Conservation (phyloP, 805 yeast genomes). For the Suhomyces xylopsoci region DNA sequence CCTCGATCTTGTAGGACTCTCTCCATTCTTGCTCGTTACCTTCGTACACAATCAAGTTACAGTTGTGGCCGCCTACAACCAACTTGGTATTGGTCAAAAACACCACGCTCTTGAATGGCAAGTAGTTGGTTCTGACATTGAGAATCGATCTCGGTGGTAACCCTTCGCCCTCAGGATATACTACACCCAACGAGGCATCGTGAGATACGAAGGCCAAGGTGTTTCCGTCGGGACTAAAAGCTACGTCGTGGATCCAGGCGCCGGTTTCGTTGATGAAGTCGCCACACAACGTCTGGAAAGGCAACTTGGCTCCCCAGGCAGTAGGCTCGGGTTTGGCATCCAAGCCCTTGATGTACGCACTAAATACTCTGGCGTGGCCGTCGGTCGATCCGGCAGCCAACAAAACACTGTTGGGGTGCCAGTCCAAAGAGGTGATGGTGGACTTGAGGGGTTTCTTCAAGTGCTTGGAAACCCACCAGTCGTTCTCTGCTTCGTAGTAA, state of each 20-base stretch:
- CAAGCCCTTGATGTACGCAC: conserved; percentile 83
- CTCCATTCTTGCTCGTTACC: conserved; percentile 66
- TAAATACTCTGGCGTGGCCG: conserved; percentile 86
- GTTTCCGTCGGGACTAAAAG: conserved; percentile 78
- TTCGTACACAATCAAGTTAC: conserved; percentile 82
- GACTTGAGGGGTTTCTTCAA: conserved; percentile 92
- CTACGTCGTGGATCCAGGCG: conserved; percentile 90
- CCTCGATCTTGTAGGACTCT: conserved; percentile 57
- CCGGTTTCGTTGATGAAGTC: conserved; percentile 67
- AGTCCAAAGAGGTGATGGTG: conserved; percentile 74
- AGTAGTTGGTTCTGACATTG: conserved; percentile 59
- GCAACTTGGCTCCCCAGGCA: conserved; percentile 92
- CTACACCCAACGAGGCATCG: conserved; percentile 78
- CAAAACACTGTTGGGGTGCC: conserved; percentile 93
- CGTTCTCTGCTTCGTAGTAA: conserved; percentile 92
- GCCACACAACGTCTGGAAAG: conserved; percentile 88
- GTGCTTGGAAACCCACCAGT: conserved; percentile 99
- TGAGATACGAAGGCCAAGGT: conserved; percentile 80
- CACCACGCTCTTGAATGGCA: conserved; percentile 77
- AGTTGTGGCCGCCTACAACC: conserved; percentile 88
- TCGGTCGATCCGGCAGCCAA: conserved; percentile 91
- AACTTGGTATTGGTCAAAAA: conserved; percentile 67
- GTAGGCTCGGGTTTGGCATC: conserved; percentile 79
- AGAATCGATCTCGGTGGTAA: conserved; percentile 59
- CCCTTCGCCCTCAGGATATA: conserved; percentile 70